Evolutionary conservation across 352 stramenopile species (phyloP), one percentile per base, ranked within the genome.

Genomic region (Phytopythium ostracodes): DNA sequence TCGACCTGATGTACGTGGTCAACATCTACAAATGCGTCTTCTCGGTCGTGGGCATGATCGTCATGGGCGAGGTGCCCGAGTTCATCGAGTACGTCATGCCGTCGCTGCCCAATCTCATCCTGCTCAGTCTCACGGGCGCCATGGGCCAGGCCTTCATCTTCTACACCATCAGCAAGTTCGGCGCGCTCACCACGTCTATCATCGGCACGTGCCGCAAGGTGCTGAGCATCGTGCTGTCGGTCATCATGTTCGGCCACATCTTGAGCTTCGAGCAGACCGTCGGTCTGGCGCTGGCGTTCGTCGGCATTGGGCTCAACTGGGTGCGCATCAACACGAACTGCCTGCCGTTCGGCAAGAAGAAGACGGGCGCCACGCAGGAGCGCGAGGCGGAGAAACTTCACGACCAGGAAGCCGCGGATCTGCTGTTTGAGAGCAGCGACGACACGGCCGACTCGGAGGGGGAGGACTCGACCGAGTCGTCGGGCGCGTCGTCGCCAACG

Each of bases 1-100:
- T 95, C 62, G 84, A 93, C 59, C 72, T 95, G 43, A 95, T 95
- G 86, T 94, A 90, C 72, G 71, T 82, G n/a, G 81, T 95, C 59
- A 93, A 90, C 73, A 77, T 90, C 55, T 95, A 87, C 76, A 95
- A 94, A 73, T 76, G 76, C 12, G 36, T 86, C 22, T 95, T 94
- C 57, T 74, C 83, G 7, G 77, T 63, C 9, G 63, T 77, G 8
- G 84, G 84, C 1, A 88, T 91, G 81, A 77, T 91, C 31, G 67
- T 85, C 44, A 89, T 87, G 60, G 77, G 80, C 17, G 84, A 93
- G 60, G 68, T 92, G 11, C 76, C 75, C 0, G 69, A 75, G 4
- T 88, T 89, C 44, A 46, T 92, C n/a, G 67, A 87, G 50, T 76
- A 88, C 50, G 73, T 84, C 6, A 52, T 81, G 8, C 81, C 81